These are phyloP conservation scores for Dictyostelium intermedium DNA, from an alignment of 78 protist species.

Conservation along the genomic window DNA sequence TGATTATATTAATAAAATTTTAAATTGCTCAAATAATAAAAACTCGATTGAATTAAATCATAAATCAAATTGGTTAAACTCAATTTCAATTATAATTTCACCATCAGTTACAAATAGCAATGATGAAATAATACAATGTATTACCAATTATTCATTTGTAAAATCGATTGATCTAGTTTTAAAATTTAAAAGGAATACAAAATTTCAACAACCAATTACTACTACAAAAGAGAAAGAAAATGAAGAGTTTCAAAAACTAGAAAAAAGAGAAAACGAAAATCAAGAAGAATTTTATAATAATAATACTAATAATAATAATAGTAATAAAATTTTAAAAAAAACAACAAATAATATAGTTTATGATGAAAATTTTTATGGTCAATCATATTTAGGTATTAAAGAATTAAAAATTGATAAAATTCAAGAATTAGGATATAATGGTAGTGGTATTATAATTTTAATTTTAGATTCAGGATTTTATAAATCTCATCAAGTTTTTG, in stretches of 20 bases:
- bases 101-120: background rate
- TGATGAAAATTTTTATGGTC: constrained; percentile 1
- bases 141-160: background rate
- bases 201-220: background rate
- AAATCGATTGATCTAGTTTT: constrained; percentile 23
- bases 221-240: background rate
- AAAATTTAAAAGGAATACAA: background rate
- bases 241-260: background rate
- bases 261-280: background rate
- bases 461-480: constrained; percentile 39
- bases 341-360: background rate
- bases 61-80: constrained; percentile 52
- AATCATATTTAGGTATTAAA: background rate
- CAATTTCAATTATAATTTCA: constrained; percentile 12
- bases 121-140: constrained; percentile 23
- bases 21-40: background rate
- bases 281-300: background rate
- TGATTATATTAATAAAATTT: background rate
- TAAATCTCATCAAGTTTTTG: constrained; percentile 21
- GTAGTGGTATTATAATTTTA: constrained; percentile 32
- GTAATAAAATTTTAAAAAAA: background rate
- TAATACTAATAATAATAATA: background rate
- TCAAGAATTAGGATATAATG: constrained; percentile 11
- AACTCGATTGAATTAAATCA: background rate
- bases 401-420: constrained; percentile 12